These are phyloP conservation scores for sweet orange (Citrus sinensis) DNA, from an alignment of 345 rosid species.

Conservation along the genomic window DVS_A1.0 CM039161.1:5540501-5541000, in stretches of 20 bases:
- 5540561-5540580: too few relatives aligned
- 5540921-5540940: too few relatives aligned
- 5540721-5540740: neutral
- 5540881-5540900: too few relatives aligned
- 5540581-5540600: neutral
- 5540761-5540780: neutral
- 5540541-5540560: neutral
- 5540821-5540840: too few relatives aligned
- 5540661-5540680: too few relatives aligned
- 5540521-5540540: constrained; percentile 9
- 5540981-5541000: too few relatives aligned
- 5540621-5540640: neutral
- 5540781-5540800: neutral
- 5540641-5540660: neutral
- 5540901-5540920: too few relatives aligned
- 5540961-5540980: too few relatives aligned
- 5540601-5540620: neutral
- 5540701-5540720: neutral
- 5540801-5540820: too few relatives aligned
- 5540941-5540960: too few relatives aligned
- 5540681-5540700: neutral
- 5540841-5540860: too few relatives aligned
- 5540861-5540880: too few relatives aligned
- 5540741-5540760: neutral
- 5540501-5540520: neutral